These are phyloP conservation scores for Hymenoscyphus repandus DNA, from an alignment of 2,329 filamentous ascomycete genomes.

Conservation along the genomic window DNA sequence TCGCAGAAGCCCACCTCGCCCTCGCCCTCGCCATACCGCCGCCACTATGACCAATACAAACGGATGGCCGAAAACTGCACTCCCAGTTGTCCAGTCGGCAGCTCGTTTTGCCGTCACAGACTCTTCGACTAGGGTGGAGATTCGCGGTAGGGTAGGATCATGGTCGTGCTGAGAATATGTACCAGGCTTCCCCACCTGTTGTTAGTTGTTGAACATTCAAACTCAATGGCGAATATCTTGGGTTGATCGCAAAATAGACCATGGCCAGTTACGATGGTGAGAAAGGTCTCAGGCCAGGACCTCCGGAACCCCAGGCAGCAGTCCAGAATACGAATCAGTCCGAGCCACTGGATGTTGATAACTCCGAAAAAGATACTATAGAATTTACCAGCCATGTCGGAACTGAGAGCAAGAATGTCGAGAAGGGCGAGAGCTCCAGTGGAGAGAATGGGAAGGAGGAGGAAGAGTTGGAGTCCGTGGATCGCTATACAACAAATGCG, in stretches of 20 bases:
- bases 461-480: conserved; percentile 35
- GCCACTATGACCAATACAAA: too few species aligned
- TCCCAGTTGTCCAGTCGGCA: background rate
- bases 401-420: background rate
- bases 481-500: conserved; percentile 49
- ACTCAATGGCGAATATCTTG: background rate
- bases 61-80: background rate
- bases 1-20: background rate
- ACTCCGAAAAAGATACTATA: conserved; percentile 14
- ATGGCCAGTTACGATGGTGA: background rate
- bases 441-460: conserved; percentile 16
- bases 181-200: background rate
- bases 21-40: too few species aligned
- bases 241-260: background rate
- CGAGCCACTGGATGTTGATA: conserved; percentile 14
- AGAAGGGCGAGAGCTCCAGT: conserved; percentile 5
- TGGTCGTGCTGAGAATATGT: background rate
- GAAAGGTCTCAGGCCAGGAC: background rate
- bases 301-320: conserved; percentile 11
- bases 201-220: background rate
- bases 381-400: background rate
- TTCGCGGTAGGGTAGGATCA: too few species aligned
- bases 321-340: conserved; percentile 13
- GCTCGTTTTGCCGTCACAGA: too few species aligned
- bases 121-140: too few species aligned